A percentile compares a stretch with the other conserved stretches of the same genome.
Evolutionary conservation across 1,139 yeast genomes (phyloP).

Genomic region (Scheffersomyces illinoinensis): DNA sequence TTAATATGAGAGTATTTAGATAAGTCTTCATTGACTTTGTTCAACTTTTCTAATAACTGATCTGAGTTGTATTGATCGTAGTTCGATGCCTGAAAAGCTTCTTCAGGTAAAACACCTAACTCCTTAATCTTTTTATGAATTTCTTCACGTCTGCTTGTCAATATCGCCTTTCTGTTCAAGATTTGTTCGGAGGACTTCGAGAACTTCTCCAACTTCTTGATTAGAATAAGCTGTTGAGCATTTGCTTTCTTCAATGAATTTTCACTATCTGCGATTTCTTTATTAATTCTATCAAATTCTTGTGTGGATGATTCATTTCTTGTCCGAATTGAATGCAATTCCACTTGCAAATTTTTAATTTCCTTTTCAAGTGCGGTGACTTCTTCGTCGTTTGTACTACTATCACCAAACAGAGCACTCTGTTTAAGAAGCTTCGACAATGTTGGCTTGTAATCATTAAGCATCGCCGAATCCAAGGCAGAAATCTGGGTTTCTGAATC

Average conservation of each 20-base stretch:
- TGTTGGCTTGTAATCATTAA: conserved; percentile 45
- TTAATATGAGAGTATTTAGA: conserved; percentile 76
- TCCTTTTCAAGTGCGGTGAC: conserved; percentile 34
- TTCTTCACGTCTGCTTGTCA: conserved; percentile 67
- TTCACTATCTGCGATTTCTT: conserved; percentile 40
- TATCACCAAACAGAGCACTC: conserved; percentile 22
- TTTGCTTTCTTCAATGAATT: conserved; percentile 50
- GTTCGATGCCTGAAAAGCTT: conserved; percentile 56
- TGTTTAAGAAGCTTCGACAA: conserved; percentile 37
- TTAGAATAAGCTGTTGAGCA: conserved; percentile 53
- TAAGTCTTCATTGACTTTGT: conserved; percentile 57
- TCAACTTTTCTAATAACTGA: conserved; percentile 56
- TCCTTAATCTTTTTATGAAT: conserved; percentile 75
- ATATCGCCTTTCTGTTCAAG: conserved; percentile 62
- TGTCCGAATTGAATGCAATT: conserved; percentile 24
- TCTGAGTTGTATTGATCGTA: conserved; percentile 51
- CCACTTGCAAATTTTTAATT: conserved; percentile 19
- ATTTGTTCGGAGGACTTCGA: conserved; percentile 68
- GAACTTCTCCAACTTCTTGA: conserved; percentile 60
- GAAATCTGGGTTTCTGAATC: conserved; percentile 54
- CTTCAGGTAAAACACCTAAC: conserved; percentile 85
- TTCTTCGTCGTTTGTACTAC: conserved; percentile 43
- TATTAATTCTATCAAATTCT: conserved; percentile 24
- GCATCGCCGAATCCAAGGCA: conserved; percentile 56
- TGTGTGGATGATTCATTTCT: conserved; percentile 17